Evolutionary conservation across 306 rosid genomes (phyloP).

Genomic region (Macrotyloma uniflorum): DNA sequence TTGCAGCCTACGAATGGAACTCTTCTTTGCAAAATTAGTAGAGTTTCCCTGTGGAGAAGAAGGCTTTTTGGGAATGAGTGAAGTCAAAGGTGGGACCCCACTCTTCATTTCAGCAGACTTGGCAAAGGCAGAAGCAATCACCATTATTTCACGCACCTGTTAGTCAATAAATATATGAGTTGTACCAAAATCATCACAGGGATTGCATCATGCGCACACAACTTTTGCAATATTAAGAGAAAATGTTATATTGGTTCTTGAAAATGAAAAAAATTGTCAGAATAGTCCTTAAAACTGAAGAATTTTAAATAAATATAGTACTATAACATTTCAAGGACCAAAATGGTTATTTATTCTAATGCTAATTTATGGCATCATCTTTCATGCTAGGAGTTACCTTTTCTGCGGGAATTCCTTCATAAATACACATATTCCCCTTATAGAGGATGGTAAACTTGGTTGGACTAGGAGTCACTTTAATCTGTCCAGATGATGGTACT

Average conservation of each 20-base stretch:
- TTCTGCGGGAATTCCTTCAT: constrained; percentile 65
- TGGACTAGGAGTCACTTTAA: constrained; percentile 16
- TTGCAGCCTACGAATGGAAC: constrained; percentile 65
- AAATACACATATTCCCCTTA: constrained; percentile 61
- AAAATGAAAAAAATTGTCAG: no score
- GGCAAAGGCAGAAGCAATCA: constrained; percentile 56
- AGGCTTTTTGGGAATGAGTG: constrained; percentile 43
- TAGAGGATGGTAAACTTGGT: constrained; percentile 60
- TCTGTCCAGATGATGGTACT: constrained; percentile 47
- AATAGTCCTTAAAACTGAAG: no score
- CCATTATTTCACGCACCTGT: constrained; percentile 64
- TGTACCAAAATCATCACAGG: background rate
- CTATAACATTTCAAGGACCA: no score
- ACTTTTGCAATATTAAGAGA: no score
- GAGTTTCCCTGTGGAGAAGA: constrained; percentile 53
- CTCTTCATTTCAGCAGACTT: constrained; percentile 55
- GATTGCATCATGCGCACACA: background rate
- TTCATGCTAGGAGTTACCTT: constrained; percentile 48
- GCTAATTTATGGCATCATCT: background rate
- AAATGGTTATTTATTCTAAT: no score
- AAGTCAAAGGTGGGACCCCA: constrained; percentile 50
- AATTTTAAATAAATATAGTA: no score
- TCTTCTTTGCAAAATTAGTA: constrained; percentile 47
- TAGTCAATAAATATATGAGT: background rate
- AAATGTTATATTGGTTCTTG: no score